A percentile compares a stretch with the other conserved stretches of the same genome.
Evolutionary conservation across 2,329 filamentous ascomycete species (phyloP).

Genomic region (Truncatella angustata): DNA sequence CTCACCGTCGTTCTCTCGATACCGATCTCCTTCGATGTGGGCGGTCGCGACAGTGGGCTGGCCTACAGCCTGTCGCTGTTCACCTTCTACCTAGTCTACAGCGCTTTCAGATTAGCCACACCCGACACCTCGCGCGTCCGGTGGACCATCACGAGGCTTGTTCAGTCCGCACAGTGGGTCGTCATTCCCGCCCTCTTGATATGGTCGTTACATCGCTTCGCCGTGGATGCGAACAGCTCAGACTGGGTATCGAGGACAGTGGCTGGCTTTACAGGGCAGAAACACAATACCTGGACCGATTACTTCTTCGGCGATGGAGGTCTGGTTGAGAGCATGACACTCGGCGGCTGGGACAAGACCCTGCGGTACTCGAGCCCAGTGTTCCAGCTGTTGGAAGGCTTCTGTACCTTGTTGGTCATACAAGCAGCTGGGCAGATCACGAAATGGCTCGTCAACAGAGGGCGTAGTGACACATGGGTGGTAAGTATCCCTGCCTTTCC

Average conservation of each 20-base stretch:
- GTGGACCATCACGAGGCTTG: constrained; percentile 64
- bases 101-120: constrained; percentile 73
- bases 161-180: constrained; percentile 80
- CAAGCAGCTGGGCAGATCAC: constrained; percentile 94
- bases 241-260: constrained; percentile 84
- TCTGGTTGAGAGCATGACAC: constrained; percentile 72
- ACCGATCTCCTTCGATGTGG: constrained; percentile 96
- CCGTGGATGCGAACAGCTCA: constrained; percentile 75
- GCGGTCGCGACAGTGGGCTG: constrained; percentile 88
- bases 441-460: constrained; percentile 89
- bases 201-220: constrained; percentile 94
- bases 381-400: constrained; percentile 93
- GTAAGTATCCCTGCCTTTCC: constrained; percentile 48
- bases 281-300: constrained; percentile 67
- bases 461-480: constrained; percentile 95
- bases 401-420: constrained; percentile 94
- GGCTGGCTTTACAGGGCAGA: constrained; percentile 58
- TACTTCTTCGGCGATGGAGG: constrained; percentile 90
- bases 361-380: constrained; percentile 88
- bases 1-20: constrained; percentile 92
- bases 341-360: constrained; percentile 86
- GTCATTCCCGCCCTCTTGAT: constrained; percentile 84
- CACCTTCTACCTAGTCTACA: constrained; percentile 88
- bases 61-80: constrained; percentile 90
- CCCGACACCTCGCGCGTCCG: constrained; percentile 76